Evolutionary conservation across 2,329 filamentous ascomycete species (phyloP), one percentile per base, ranked within the genome.

Genomic region (Magnaporthiopsis incrustans): DNA sequence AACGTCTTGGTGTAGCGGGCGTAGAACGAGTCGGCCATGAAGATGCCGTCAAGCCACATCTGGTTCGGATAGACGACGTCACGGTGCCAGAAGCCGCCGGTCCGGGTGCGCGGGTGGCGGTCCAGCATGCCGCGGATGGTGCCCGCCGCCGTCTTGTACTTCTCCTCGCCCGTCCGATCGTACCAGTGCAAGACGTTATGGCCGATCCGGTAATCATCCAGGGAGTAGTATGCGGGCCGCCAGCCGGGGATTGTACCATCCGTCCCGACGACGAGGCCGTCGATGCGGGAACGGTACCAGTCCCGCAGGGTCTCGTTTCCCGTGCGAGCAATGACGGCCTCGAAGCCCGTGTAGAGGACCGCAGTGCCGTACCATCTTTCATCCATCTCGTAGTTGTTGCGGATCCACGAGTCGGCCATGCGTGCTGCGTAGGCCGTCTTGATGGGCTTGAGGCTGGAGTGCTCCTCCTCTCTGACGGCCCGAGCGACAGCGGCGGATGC

Each of bases 1-100:
- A 78, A 79, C n/a, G 73, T 64, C 10, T 68, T 67, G 5, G 76
- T 77, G 69, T 76, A 81, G 44, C 69, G 69, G 2, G 78, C 76
- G 60, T 79, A 80, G 69, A 79, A 80, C 1, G 73, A 71, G 57
- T 78, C 76, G 1, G 78, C 77, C 80, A 82, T 82, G 71, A 76
- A 83, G 27, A 82, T 80, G 1, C 83, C 83, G 67, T 84, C 82
- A 0, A 85, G 75, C 82, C 83, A 85, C 82, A 84, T 84, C 69
- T 85, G 80, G 66, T 83, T 77, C 25, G 75, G 75, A 66, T 82
- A 83, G 2, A 74, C 72, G 38, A 79, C 73, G 22, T 75, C 70
- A 1, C 79, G 74, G 67, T 85, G 82, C 81, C 82, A 85, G 74
- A 85, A 82, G 1, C 82, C 83, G 11, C 82, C 82, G 0, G 75